Base-by-base conservation (phyloP, 257 asterid species). In the Cordia subcordata region DNA sequence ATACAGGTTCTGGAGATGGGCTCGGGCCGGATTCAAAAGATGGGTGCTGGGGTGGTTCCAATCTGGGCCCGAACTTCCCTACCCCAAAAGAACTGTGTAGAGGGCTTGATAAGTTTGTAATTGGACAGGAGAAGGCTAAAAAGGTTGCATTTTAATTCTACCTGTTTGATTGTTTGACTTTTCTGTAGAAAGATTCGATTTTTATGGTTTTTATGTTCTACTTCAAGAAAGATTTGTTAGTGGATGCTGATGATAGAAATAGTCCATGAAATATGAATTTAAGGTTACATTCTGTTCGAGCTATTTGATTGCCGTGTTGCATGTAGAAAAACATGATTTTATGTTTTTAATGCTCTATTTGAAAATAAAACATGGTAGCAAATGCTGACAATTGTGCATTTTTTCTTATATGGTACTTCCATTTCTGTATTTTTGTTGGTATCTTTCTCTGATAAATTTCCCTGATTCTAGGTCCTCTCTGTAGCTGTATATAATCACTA, bases 401-500 rank as follows among this genome's bases (percentile, higher is more conserved):
- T n/a, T n/a, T n/a, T n/a, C n/a, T n/a, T n/a, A n/a, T n/a, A n/a
- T n/a, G n/a, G n/a, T 47, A 47, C 10, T 47, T 47, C 14, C 33
- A 13, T 56, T 54, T 53, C 13, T 51, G 17, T 12, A 18, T 60
- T 56, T 35, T 50, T 19, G 19, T 16, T 10, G n/a, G 21, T 15
- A 39, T 22, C 40, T 35, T 49, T 11, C 42, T 33, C 21, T 16
- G 10, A 15, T 33, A 21, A 10, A 11, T 18, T 44, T 53, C 49
- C 38, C 44, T 20, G 53, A 51, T 67, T 68, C 68, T 79, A 93
- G 97, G 99, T 93, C 69, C 97, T 93, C 55, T 80, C 99, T 35
- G 99, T 93, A 49, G 99, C 99, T 49, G 96, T 93, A 62, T 93
- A 93, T 73, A 93, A 93, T 72, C 99, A 93, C 72, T 93, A 93